A percentile compares a stretch with the other conserved stretches of the same genome.
Conservation (phyloP, 106 monocot species). For the Dendrobium officinale region DNA sequence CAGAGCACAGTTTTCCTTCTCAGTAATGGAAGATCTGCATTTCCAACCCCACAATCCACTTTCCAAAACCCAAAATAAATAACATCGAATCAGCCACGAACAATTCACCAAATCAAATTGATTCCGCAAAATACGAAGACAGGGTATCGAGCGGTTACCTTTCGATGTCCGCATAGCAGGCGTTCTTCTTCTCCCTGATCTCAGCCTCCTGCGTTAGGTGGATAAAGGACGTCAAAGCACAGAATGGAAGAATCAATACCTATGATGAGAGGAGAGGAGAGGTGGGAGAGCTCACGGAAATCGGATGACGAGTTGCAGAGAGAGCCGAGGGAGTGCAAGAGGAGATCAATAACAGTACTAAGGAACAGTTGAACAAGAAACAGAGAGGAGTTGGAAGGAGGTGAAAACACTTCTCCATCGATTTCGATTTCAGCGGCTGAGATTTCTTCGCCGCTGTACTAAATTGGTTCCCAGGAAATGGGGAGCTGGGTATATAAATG, state of each 20-base stretch:
- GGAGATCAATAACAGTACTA: background rate
- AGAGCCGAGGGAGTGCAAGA: conserved; percentile 8
- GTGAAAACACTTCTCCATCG: background rate
- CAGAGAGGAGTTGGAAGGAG: background rate
- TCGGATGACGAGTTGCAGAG: conserved; percentile 38
- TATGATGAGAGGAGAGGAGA: background rate
- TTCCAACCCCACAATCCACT: conserved; percentile 89
- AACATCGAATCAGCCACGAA: background rate
- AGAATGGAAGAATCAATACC: background rate
- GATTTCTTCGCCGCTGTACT: no score
- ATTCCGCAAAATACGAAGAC: background rate
- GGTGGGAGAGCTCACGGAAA: conserved; percentile 26
- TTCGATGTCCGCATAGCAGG: conserved; percentile 89
- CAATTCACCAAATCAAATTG: conserved; percentile 4
- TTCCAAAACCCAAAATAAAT: background rate
- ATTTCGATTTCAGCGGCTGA: background rate
- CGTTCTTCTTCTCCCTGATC: conserved; percentile 70
- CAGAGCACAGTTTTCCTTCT: conserved; percentile 87
- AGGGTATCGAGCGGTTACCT: conserved; percentile 31
- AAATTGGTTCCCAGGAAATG: no score
- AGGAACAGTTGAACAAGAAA: background rate
- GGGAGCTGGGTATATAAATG: no score
- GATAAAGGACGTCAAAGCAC: background rate
- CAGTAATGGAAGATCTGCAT: conserved; percentile 59
- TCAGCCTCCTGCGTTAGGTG: conserved; percentile 50